These are phyloP conservation scores for Acer campestre DNA, from an alignment of 345 rosid genomes.

Conservation along the genomic window DNA sequence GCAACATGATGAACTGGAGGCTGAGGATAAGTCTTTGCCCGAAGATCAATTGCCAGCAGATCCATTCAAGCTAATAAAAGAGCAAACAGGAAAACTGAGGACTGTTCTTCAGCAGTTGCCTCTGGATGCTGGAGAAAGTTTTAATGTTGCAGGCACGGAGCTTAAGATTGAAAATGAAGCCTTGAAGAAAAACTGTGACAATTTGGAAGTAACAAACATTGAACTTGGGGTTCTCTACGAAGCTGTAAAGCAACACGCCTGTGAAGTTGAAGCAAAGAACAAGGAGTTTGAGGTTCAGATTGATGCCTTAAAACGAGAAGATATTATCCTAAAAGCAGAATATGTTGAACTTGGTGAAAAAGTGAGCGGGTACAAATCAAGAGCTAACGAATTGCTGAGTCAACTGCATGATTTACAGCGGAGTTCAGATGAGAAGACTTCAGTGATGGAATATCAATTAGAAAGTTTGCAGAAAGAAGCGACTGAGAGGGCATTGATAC, in stretches of 20 bases:
- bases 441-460: conserved; percentile 47
- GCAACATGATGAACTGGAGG: conserved; percentile 55
- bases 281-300: conserved; percentile 48
- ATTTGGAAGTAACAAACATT: conserved; percentile 56
- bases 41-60: conserved; percentile 45
- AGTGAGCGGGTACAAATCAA: conserved; percentile 39
- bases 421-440: conserved; percentile 44
- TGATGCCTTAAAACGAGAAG: conserved; percentile 50
- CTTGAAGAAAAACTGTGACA: conserved; percentile 46
- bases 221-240: conserved; percentile 66
- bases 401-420: conserved; percentile 56
- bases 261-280: conserved; percentile 40
- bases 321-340: conserved; percentile 45
- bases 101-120: conserved; percentile 54
- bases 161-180: conserved; percentile 47
- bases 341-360: conserved; percentile 52
- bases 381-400: conserved; percentile 53
- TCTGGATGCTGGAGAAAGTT: conserved; percentile 46
- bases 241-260: conserved; percentile 53
- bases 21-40: conserved; percentile 34
- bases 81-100: conserved; percentile 51
- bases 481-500: conserved; percentile 45
- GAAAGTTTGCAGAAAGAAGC: conserved; percentile 56
- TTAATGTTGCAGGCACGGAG: conserved; percentile 42
- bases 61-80: conserved; percentile 45